Evolutionary conservation across 805 yeast genomes (phyloP).

Genomic region (Wickerhamiella sergipiensis): DNA sequence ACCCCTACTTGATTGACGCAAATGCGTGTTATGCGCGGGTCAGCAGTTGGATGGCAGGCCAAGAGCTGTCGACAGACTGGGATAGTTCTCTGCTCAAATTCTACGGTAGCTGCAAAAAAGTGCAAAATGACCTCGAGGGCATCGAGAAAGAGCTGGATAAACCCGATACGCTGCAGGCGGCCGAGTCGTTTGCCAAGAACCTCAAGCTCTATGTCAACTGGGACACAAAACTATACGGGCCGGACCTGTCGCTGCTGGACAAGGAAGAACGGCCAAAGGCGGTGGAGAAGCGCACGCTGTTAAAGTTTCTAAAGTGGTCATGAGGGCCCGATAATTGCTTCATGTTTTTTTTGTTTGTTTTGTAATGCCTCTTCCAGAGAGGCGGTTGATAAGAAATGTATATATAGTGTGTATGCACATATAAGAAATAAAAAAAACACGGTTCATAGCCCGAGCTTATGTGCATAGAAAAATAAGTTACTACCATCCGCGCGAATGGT

Average conservation of each 20-base stretch:
- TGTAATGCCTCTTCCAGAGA: not conserved
- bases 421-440: not conserved
- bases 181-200: not conserved
- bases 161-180: constrained; percentile 19
- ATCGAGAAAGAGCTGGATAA: constrained; percentile 10
- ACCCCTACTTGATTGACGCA: constrained; percentile 26
- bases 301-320: not conserved
- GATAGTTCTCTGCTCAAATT: constrained; percentile 9
- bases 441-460: not conserved
- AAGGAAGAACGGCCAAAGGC: not conserved
- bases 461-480: not conserved
- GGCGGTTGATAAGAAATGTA: not conserved
- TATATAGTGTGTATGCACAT: constrained; percentile 5
- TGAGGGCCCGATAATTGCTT: not conserved
- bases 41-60: constrained; percentile 8
- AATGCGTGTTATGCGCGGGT: constrained; percentile 21
- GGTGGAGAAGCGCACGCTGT: not conserved
- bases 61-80: constrained; percentile 1
- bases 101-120: constrained; percentile 8
- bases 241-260: not conserved
- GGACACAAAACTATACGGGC: not conserved
- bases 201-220: not conserved
- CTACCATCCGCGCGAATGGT: constrained; percentile 20
- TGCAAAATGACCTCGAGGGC: constrained; percentile 4
- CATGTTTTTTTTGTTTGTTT: not conserved